Conservation (phyloP, 306 rosid genomes). For the Cyclanthera cordifolia region DNA sequence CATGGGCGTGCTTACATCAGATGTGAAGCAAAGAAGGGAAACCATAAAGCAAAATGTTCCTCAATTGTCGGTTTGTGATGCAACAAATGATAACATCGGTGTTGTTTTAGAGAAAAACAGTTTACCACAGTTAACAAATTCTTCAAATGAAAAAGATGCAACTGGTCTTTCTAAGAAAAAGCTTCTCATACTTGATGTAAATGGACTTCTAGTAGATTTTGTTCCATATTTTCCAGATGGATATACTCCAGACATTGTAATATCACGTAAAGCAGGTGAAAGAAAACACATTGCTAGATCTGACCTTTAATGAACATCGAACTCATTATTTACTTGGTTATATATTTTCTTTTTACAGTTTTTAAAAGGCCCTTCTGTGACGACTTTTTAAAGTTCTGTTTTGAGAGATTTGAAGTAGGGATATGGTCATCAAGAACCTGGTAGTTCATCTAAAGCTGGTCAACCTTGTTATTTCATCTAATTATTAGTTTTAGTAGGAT, state of each 20-base stretch:
- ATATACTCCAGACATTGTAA: slow-evolving; percentile 28
- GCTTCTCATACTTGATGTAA: slow-evolving; percentile 87
- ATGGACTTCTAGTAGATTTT: slow-evolving; percentile 79
- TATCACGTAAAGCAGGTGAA: slow-evolving; percentile 45
- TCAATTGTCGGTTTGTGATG: neutral
- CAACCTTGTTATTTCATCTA: slow-evolving; percentile 13
- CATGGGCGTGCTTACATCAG: too few relatives aligned
- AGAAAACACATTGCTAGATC: neutral
- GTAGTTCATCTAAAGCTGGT: slow-evolving; percentile 26
- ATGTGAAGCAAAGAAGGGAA: too few relatives aligned
- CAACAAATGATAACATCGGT: neutral
- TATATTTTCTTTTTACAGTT: slow-evolving; percentile 31
- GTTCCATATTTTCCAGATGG: slow-evolving; percentile 20
- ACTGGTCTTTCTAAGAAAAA: slow-evolving; percentile 35
- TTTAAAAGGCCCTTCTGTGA: slow-evolving; percentile 83
- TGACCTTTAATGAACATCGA: neutral
- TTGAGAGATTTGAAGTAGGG: slow-evolving; percentile 71
- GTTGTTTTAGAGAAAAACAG: neutral
- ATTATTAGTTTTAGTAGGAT: slow-evolving; percentile 8
- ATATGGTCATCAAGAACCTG: slow-evolving; percentile 82
- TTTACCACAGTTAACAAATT: neutral
- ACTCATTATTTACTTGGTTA: slow-evolving; percentile 17
- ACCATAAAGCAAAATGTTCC: neutral
- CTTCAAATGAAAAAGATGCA: slow-evolving; percentile 6
- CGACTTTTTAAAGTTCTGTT: slow-evolving; percentile 67